phyloP scores from a whole-genome alignment of 148 eudicot genomes.

The Cornus suecica region DNA sequence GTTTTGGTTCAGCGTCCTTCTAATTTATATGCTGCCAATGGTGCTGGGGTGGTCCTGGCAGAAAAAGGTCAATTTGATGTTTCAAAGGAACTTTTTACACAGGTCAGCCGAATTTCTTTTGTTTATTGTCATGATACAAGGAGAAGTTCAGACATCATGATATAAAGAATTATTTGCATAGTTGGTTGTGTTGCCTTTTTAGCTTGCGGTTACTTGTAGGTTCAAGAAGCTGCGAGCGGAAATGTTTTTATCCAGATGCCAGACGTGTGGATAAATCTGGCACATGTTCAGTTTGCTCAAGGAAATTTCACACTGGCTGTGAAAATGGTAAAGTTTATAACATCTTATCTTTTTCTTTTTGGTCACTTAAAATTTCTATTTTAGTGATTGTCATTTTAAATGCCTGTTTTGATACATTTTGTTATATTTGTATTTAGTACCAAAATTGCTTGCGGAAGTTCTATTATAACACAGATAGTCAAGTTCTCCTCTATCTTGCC shows the following conservation, averaged over 20 bases:
- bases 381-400: not conserved
- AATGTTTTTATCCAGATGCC: slow-evolving; percentile 84
- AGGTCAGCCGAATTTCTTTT: slow-evolving; percentile 40
- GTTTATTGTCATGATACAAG: not conserved
- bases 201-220: slow-evolving; percentile 41
- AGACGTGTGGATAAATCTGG: slow-evolving; percentile 96
- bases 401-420: slow-evolving; percentile 4
- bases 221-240: slow-evolving; percentile 96
- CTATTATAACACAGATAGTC: slow-evolving; percentile 71
- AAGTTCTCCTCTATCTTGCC: slow-evolving; percentile 85
- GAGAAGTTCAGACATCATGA: no score
- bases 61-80: slow-evolving; percentile 96
- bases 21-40: slow-evolving; percentile 95
- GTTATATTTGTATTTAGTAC: slow-evolving; percentile 46
- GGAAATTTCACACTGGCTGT: slow-evolving; percentile 81
- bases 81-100: slow-evolving; percentile 82
- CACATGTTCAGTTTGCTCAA: slow-evolving; percentile 96
- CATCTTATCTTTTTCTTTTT: not conserved
- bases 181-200: not conserved
- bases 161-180: slow-evolving; percentile 6
- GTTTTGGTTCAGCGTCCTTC: slow-evolving; percentile 65
- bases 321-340: slow-evolving; percentile 56
- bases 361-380: not conserved
- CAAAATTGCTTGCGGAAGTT: slow-evolving; percentile 92
- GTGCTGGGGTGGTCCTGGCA: slow-evolving; percentile 87